Conservation (phyloP, 2,329 filamentous ascomycete species). For the Trichoderma sp. region DNA sequence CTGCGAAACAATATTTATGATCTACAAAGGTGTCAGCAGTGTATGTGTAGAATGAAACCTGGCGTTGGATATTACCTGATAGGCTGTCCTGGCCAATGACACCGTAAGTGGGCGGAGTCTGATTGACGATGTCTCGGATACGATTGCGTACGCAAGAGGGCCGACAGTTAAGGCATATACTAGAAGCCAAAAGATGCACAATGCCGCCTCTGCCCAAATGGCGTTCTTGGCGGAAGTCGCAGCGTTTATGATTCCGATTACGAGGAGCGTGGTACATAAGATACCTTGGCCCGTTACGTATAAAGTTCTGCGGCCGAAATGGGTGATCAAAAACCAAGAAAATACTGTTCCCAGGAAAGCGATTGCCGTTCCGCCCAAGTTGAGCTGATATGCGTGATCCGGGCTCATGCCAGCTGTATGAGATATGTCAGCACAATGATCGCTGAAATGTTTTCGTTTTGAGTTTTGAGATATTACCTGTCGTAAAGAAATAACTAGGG, state of each 20-base stretch:
- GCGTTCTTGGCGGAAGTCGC: conserved; percentile 29
- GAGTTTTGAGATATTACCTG: not conserved
- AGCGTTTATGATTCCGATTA: conserved; percentile 45
- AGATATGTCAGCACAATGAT: not conserved
- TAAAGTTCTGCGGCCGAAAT: conserved; percentile 47
- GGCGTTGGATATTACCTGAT: conserved; percentile 45
- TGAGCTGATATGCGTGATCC: conserved; percentile 35
- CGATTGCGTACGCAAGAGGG: conserved; percentile 38
- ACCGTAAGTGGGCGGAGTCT: conserved; percentile 57
- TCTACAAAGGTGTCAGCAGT: not conserved
- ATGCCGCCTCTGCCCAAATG: conserved; percentile 38
- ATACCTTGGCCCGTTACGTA: conserved; percentile 47
- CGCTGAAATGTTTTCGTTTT: not conserved
- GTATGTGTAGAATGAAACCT: not conserved
- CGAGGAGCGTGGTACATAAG: conserved; percentile 40
- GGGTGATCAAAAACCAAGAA: conserved; percentile 43
- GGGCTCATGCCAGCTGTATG: conserved; percentile 35
- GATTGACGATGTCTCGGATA: conserved; percentile 49
- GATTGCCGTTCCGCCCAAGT: conserved; percentile 42
- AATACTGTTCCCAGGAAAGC: conserved; percentile 45
- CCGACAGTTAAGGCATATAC: conserved; percentile 42
- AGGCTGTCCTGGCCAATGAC: conserved; percentile 48
- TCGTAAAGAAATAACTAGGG: conserved; percentile 42
- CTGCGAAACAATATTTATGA: not conserved
- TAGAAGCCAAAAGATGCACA: conserved; percentile 40